phyloP scores from a whole-genome alignment of 495 filamentous ascomycete species.

The Neurospora sp. region DNA sequence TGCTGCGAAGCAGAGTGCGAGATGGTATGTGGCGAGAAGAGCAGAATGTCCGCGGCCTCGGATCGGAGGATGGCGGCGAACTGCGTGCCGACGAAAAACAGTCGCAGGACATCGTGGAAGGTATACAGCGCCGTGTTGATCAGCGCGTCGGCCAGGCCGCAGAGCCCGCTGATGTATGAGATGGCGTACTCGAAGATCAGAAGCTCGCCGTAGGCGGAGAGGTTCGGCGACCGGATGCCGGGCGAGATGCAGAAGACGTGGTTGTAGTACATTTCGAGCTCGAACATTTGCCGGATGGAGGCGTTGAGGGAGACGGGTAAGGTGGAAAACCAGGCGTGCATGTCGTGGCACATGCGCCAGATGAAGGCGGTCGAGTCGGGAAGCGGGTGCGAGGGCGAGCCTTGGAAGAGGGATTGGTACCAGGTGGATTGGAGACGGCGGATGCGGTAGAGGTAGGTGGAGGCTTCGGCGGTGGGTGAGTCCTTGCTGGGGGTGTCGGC shows the following conservation, averaged over 20 bases:
- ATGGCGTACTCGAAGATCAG: slow-evolving; percentile 77
- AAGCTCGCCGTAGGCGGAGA: slow-evolving; percentile 56
- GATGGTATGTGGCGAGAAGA: slow-evolving; percentile 23
- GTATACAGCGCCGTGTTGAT: slow-evolving; percentile 50
- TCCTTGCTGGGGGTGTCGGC: slow-evolving; percentile 24
- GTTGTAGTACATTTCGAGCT: slow-evolving; percentile 75
- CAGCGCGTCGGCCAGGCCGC: slow-evolving; percentile 40
- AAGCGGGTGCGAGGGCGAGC: slow-evolving; percentile 47
- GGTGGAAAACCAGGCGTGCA: slow-evolving; percentile 55
- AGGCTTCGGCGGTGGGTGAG: slow-evolving; percentile 36
- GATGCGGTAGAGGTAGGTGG: slow-evolving; percentile 60
- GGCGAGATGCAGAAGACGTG: slow-evolving; percentile 76
- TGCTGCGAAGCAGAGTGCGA: slow-evolving; percentile 19
- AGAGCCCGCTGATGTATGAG: slow-evolving; percentile 55
- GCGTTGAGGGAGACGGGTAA: slow-evolving; percentile 48
- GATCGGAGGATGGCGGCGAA: slow-evolving; percentile 52
- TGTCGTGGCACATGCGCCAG: slow-evolving; percentile 52
- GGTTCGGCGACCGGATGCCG: slow-evolving; percentile 50
- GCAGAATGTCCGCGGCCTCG: slow-evolving; percentile 41
- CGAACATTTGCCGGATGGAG: slow-evolving; percentile 57
- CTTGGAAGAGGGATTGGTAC: slow-evolving; percentile 75
- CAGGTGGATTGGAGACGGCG: slow-evolving; percentile 68
- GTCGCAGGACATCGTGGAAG: slow-evolving; percentile 61
- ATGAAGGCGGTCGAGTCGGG: slow-evolving; percentile 48
- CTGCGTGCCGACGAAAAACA: slow-evolving; percentile 62